Evolutionary conservation across 306 rosid genomes (phyloP), one percentile per base, ranked within the genome.

Genomic region (Gleditsia sinensis): DNA sequence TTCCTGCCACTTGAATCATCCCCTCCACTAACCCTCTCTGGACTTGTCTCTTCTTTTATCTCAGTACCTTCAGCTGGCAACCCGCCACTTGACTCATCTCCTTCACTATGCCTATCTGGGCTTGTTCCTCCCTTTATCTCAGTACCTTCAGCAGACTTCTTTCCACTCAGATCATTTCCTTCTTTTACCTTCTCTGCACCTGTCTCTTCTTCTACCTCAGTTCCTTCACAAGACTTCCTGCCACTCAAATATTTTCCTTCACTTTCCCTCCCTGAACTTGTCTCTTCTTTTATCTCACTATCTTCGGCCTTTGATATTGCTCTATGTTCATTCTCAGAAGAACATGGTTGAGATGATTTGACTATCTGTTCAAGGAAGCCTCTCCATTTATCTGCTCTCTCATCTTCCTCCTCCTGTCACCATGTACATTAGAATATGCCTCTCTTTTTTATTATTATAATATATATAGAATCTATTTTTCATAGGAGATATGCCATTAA

Each of bases 341-440:
- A 74, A 72, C 79, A 79, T 17, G 60, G 56, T 62, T 75, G 83
- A 69, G 84, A 32, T 71, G 87, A 75, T 61, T 65, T 33, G 33
- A 23, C 86, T 72, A 85, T 12, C 69, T 80, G 89, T 69, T 87
- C 88, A 60, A 94, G 89, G 78, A 91, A 94, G 80, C 78, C 68
- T 62, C 69, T 84, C 99, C 99, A 92, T 79, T 86, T 87, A 71
- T 69, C 57, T 45, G 89, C 82, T 80, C 96, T 88, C 81, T 94
- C 99, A 19, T 54, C 85, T 78, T 94, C 99, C 86, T 94, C 99
- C 85, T 92, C 88, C 99, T 92, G 85, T 69, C 67, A 82, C 25
- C 84, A 76, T 43, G 25, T 79, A 84, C 43, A 60, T 36, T 48
- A 61, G 24, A 19, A 60, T 60, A 59, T 39, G 17, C 53, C 25